These are phyloP conservation scores for Amaranthus cruentus DNA, from an alignment of 148 eudicot genomes.

Conservation along the genomic window DNA sequence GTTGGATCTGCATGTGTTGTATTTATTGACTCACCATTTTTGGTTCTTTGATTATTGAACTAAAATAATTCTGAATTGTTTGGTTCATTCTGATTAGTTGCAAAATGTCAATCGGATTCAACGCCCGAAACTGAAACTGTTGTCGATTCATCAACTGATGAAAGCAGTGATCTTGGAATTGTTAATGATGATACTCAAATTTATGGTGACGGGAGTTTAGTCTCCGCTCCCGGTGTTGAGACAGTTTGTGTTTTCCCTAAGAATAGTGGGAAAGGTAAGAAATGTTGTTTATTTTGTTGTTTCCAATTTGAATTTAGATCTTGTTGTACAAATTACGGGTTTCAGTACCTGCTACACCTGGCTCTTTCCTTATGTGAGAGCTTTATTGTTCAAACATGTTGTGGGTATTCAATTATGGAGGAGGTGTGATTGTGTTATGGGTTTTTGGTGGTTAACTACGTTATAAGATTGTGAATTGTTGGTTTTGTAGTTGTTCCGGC, in stretches of 20 bases:
- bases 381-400: too few species aligned
- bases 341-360: too few species aligned
- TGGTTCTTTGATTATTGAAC: background rate
- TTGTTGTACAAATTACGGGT: background rate
- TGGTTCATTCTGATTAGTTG: slow-evolving; percentile 40
- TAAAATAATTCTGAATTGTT: background rate
- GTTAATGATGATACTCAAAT: slow-evolving; percentile 58
- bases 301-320: background rate
- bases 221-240: slow-evolving; percentile 73
- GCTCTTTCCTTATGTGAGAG: too few species aligned
- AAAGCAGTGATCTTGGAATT: slow-evolving; percentile 58
- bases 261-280: slow-evolving; percentile 60
- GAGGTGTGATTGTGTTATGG: background rate
- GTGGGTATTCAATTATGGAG: too few species aligned
- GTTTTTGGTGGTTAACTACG: slow-evolving; percentile 10
- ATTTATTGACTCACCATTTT: slow-evolving; percentile 6
- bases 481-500: slow-evolving; percentile 62
- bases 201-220: slow-evolving; percentile 45
- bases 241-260: slow-evolving; percentile 81
- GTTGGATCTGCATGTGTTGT: slow-evolving; percentile 13
- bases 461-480: background rate
- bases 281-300: slow-evolving; percentile 1
- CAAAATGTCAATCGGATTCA: slow-evolving; percentile 58
- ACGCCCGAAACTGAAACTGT: slow-evolving; percentile 25
- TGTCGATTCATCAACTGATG: slow-evolving; percentile 40